These are phyloP conservation scores for Leptomonas pyrrhocoris DNA, from an alignment of 208 protist genomes.

Conservation along the genomic window DNA sequence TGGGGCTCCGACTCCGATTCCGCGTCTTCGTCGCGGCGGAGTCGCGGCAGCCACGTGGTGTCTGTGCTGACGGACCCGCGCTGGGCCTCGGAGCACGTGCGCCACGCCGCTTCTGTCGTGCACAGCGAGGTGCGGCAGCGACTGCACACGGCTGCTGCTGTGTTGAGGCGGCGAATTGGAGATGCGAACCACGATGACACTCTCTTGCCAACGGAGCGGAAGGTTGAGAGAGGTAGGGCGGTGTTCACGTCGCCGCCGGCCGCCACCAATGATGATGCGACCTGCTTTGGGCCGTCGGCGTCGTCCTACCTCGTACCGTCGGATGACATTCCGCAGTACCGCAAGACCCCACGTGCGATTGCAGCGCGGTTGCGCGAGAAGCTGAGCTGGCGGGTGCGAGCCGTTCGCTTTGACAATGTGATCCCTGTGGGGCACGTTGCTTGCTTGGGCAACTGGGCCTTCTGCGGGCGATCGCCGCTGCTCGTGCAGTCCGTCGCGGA, in stretches of 20 bases:
- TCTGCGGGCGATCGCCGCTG: constrained; percentile 34
- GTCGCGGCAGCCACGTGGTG: constrained; percentile 7
- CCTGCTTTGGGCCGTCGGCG: not conserved
- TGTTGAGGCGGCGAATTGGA: not conserved
- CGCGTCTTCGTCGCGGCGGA: constrained; percentile 7
- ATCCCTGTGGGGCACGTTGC: constrained; percentile 60
- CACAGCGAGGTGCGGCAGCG: constrained; percentile 5
- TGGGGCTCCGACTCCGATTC: constrained; percentile 9
- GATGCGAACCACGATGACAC: not conserved
- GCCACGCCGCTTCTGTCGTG: constrained; percentile 9
- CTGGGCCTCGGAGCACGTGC: constrained; percentile 21
- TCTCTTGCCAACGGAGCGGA: not conserved
- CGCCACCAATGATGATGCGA: not conserved
- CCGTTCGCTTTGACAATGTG: constrained; percentile 42
- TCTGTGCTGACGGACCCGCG: constrained; percentile 25
- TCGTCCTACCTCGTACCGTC: not conserved
- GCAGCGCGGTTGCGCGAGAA: constrained; percentile 44
- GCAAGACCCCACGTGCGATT: constrained; percentile 41
- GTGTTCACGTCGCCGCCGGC: not conserved
- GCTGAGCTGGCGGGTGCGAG: constrained; percentile 64
- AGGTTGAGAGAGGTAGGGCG: not conserved
- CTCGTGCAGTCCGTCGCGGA: constrained; percentile 55
- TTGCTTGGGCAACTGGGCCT: constrained; percentile 52
- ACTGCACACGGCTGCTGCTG: constrained; percentile 11
- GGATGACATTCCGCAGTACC: constrained; percentile 25